Evolutionary conservation across 192 early-diverging fungal genomes (phyloP).

Genomic region (Coemansia sp.): DNA sequence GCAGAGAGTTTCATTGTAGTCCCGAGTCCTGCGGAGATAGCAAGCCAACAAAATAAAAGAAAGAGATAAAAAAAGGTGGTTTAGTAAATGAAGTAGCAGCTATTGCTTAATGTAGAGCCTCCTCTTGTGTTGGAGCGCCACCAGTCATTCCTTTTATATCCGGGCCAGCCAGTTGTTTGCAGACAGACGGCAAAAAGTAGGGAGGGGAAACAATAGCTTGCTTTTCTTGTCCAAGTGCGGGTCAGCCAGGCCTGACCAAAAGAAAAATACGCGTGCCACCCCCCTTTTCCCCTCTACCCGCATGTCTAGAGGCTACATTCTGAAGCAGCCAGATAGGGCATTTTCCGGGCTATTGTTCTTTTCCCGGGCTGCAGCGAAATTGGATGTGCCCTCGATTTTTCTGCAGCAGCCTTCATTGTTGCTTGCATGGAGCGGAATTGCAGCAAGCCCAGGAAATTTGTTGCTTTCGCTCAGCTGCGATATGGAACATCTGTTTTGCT

Average conservation of each 20-base stretch:
- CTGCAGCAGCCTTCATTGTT: not conserved
- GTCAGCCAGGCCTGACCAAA: not conserved
- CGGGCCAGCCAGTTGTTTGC: not conserved
- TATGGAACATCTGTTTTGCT: not conserved
- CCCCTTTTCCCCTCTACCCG: not conserved
- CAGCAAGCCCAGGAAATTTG: not conserved
- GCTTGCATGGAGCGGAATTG: not conserved
- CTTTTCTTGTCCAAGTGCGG: not conserved
- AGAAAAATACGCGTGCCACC: not conserved
- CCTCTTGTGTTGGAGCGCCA: not conserved
- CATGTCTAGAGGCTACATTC: not conserved
- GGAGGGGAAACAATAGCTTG: not conserved
- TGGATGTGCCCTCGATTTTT: not conserved
- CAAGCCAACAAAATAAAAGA: not conserved
- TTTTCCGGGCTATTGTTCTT: not conserved
- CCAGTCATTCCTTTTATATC: not conserved
- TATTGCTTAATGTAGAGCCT: not conserved
- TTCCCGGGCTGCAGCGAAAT: not conserved
- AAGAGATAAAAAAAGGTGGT: not conserved
- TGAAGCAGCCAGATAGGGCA: not conserved
- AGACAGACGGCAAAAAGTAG: not conserved
- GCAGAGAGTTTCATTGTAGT: constrained; percentile 33
- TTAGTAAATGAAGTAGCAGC: not conserved
- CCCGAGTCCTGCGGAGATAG: not conserved
- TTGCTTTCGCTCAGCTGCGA: not conserved